Evolutionary conservation across 2,329 filamentous ascomycete genomes (phyloP).

Genomic region (Phoma herbarum): DNA sequence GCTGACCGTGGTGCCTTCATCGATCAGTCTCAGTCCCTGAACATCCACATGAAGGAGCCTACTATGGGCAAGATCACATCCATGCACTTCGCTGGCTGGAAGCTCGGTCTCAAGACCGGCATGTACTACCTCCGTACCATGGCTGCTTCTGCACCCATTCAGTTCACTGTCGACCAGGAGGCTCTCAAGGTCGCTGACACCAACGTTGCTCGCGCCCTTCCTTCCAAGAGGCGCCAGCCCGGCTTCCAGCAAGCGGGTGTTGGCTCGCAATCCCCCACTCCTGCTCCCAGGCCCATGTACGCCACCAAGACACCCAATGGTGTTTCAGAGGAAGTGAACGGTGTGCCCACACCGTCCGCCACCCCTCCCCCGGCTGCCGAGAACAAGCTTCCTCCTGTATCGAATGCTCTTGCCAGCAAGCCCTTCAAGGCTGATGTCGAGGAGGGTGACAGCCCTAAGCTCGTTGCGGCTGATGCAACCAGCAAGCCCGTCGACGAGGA

Average conservation of each 20-base stretch:
- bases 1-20: slow-evolving; percentile 98
- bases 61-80: slow-evolving; percentile 99
- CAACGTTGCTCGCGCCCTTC: slow-evolving; percentile 71
- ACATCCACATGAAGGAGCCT: slow-evolving; percentile 99
- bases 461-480: slow-evolving; percentile 75
- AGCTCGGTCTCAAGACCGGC: slow-evolving; percentile 98
- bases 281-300: slow-evolving; percentile 74
- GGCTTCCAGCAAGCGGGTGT: slow-evolving; percentile 34
- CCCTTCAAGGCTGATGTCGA: slow-evolving; percentile 79
- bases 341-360: slow-evolving; percentile 72
- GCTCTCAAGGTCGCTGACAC: slow-evolving; percentile 87
- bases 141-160: slow-evolving; percentile 94
- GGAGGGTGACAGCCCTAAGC: slow-evolving; percentile 81
- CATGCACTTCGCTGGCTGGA: slow-evolving; percentile 99
- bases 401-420: slow-evolving; percentile 67
- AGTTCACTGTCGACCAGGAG: slow-evolving; percentile 99
- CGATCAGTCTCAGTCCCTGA: slow-evolving; percentile 97
- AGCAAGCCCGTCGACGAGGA: slow-evolving; percentile 68
- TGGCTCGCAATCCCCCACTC: slow-evolving; percentile 61
- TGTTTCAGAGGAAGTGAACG: slow-evolving; percentile 57
- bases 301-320: slow-evolving; percentile 63
- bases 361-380: slow-evolving; percentile 68
- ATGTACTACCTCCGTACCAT: slow-evolving; percentile 99
- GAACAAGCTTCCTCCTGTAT: slow-evolving; percentile 59
- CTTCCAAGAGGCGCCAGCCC: slow-evolving; percentile 71